Base-by-base conservation (phyloP, 139 green algal genomes). In the Pycnococcus provasolii region DNA sequence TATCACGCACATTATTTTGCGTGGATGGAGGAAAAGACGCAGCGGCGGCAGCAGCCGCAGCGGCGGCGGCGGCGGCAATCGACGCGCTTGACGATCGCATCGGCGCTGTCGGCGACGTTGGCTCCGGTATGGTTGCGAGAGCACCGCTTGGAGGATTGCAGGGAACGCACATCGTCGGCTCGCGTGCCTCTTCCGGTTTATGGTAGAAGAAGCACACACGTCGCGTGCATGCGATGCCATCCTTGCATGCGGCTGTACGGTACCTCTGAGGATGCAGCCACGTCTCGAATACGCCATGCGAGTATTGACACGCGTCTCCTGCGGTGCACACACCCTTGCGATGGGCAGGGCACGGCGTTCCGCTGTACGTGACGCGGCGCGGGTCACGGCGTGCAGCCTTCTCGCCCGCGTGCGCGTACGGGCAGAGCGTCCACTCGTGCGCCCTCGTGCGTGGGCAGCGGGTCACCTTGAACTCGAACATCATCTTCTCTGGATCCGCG, bases 201-300 rank as follows among this genome's bases (percentile, higher is more conserved):
- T 98, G 92, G 1, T 92, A 92, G 74, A 98, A 98, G 80, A 98
- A 98, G 83, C 92, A 98, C 26, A 97, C 89, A 3, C 85, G 83
- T 1, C 92, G 83, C 62, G 80, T 85, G 82, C 92, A 98, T 40
- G 42, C 63, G 1, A 70, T 58, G 1, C 90, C 92, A 69, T 97
- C 92, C 44, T 86, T 96, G 81, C 92, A 98, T 77, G 94, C 84
- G 83, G 95, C 88, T 62, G 80, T 78, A 6, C 73, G 70, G 78
- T 96, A 98, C 39, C 91, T 80, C 1, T 75, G 81, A 11, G 92
- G 92, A 71, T 98, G 92, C 67, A 97, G 79, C 92, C 89, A 96
- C 79, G 87, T 95, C 79, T 98, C 92, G 57, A 98, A 98, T 1
- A 98, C 88, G 60, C 91, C 91, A 64, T 98, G 92, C 0, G 91